These are phyloP conservation scores for Trichosporon ovoides DNA, from an alignment of 1,284 basidiomycete species.

Conservation along the genomic window DNA sequence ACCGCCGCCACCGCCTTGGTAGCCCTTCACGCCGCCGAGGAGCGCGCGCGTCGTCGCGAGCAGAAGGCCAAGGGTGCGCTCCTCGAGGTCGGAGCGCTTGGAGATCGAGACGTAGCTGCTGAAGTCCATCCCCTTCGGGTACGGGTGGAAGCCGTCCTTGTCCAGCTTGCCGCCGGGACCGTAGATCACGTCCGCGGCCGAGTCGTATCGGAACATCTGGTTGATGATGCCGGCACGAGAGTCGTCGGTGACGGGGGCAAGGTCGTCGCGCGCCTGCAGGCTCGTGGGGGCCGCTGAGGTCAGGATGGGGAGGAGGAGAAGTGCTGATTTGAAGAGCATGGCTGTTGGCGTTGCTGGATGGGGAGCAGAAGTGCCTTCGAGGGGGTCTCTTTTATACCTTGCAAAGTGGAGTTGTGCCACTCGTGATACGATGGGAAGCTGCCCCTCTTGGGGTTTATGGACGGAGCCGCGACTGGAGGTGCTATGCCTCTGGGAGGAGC, in stretches of 20 bases:
- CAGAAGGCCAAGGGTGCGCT: background rate
- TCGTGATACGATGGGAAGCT: background rate
- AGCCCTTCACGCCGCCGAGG: background rate
- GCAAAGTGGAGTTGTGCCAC: background rate
- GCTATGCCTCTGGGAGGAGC: no score
- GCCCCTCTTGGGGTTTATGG: background rate
- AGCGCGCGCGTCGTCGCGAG: background rate
- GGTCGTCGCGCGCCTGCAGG: background rate
- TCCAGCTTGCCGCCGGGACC: background rate
- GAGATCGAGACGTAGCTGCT: no score
- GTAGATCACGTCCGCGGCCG: background rate
- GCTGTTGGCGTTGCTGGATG: background rate
- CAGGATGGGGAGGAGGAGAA: constrained; percentile 2
- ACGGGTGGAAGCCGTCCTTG: constrained; percentile 1
- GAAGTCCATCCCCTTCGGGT: background rate
- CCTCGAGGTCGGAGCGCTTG: background rate
- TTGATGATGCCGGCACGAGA: background rate
- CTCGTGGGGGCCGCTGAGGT: background rate
- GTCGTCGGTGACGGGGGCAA: background rate
- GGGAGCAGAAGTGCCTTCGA: background rate
- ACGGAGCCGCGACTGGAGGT: no score
- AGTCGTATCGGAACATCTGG: constrained; percentile 1
- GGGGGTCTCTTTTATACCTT: background rate
- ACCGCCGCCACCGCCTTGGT: background rate
- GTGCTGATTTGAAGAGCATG: background rate